Evolutionary conservation across 257 asterid species (phyloP).

Genomic region (Ilex asprella): DNA sequence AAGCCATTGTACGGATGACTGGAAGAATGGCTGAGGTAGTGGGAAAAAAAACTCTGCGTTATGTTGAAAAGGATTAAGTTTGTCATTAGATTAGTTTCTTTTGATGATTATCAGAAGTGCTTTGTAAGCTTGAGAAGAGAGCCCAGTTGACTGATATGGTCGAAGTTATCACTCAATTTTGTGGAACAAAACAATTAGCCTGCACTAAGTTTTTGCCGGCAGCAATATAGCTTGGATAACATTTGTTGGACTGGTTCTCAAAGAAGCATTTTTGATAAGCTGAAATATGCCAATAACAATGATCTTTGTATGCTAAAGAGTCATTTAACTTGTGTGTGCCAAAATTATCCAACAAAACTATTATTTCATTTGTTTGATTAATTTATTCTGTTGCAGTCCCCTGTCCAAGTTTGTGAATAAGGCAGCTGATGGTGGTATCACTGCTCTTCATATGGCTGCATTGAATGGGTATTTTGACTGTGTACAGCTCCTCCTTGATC

Average conservation of each 20-base stretch:
- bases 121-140: too few species aligned
- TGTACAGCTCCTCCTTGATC: conserved; percentile 92
- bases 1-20: too few species aligned
- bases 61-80: too few species aligned
- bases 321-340: neutral
- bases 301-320: neutral
- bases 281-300: neutral
- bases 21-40: too few species aligned
- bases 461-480: conserved; percentile 94
- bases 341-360: neutral
- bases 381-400: conserved; percentile 42
- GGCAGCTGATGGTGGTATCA: conserved; percentile 97
- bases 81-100: neutral
- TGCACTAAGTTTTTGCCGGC: neutral
- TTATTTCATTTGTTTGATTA: neutral
- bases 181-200: neutral
- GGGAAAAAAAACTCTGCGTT: too few species aligned
- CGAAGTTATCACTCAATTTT: too few species aligned
- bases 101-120: neutral
- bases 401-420: conserved; percentile 80
- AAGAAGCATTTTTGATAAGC: neutral
- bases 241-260: too few species aligned
- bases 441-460: conserved; percentile 99
- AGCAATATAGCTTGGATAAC: too few species aligned
- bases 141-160: neutral